Percentiles rank a stretch among this genome's conserved stretches.
Evolutionary conservation across 2,329 filamentous ascomycete species (phyloP).

Genomic region (Fusarium solani-melongenae): DNA sequence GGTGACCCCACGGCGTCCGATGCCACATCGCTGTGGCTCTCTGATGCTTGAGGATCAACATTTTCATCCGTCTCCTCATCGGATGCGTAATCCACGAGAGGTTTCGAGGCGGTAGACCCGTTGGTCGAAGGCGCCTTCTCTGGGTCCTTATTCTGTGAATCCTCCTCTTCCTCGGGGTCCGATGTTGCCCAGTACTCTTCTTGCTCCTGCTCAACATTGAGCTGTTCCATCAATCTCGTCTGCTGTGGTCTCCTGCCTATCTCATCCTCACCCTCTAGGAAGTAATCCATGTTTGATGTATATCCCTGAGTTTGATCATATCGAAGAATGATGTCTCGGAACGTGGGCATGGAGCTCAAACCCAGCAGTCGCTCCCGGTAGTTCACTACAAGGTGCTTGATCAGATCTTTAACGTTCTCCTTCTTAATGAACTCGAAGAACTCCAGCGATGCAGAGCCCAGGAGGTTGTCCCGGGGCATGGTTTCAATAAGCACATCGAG

Average conservation of each 20-base stretch:
- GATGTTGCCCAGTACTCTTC: conserved; percentile 95
- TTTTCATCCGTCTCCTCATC: conserved; percentile 78
- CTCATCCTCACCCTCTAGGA: conserved; percentile 76
- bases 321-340: conserved; percentile 77
- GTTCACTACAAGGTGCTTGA: conserved; percentile 85
- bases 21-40: conserved; percentile 45
- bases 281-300: conserved; percentile 75
- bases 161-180: conserved; percentile 84
- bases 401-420: conserved; percentile 82
- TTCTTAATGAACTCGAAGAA: conserved; percentile 91
- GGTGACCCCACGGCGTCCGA: conserved; percentile 50
- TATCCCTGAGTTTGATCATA: conserved; percentile 84
- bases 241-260: conserved; percentile 56
- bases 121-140: conserved; percentile 61
- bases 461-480: conserved; percentile 90
- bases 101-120: conserved; percentile 72
- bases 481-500: conserved; percentile 85
- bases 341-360: conserved; percentile 87
- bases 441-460: conserved; percentile 94
- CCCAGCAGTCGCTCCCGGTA: conserved; percentile 81
- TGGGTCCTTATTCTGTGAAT: conserved; percentile 50
- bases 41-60: conserved; percentile 66
- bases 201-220: conserved; percentile 79
- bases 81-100: conserved; percentile 91
- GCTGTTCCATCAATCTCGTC: conserved; percentile 77